Base-by-base conservation (phyloP, 164 flowering plant genomes). In the Vitis amurensis region DNA sequence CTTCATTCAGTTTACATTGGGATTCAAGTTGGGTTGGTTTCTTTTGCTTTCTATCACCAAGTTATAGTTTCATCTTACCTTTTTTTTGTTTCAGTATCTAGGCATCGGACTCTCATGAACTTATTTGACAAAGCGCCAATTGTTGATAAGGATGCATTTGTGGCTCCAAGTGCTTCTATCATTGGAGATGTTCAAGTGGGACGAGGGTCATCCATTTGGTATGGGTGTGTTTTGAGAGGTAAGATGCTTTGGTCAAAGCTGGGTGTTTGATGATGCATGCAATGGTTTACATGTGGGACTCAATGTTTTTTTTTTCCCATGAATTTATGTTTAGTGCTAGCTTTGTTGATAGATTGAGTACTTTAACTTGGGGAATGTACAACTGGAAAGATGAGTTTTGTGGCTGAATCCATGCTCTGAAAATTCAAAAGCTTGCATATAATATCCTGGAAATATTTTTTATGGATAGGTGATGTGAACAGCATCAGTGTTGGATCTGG, bases 151-250 rank as follows among this genome's bases (percentile, higher is more conserved):
- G 90, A 89, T 57, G 93, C 90, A 55, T 94, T 94, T 80, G 91
- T 94, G 29, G 97, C 98, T 27, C 98, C 98, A 29, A 91, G 92
- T 80, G 98, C 98, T 44, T 91, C 97, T 50, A 17, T 94, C 63
- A 85, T 83, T 73, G 97, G 98, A 16, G 94, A 94, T 81, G 96
- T 94, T 75, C 87, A 81, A 60, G 85, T 94, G 51, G 97, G 98
- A 58, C 82, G 74, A 27, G 86, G 81, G 44, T 89, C 98, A 11
- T 94, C 98, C 44, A 86, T 91, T 80, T 91, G 97, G 98, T 94
- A 94, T 81, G 98, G 97, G 55, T 91, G 94, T 74, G 96, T 94
- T 68, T 77, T 94, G 74, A 83, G 97, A 91, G 98, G 98, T 93
- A 83, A 72, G 84, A 23, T 53, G 15, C 30, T 62, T 56, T 68